phyloP scores from a whole-genome alignment of 371 early-diverging fungal species.

The Funneliformis caledonium region DNA sequence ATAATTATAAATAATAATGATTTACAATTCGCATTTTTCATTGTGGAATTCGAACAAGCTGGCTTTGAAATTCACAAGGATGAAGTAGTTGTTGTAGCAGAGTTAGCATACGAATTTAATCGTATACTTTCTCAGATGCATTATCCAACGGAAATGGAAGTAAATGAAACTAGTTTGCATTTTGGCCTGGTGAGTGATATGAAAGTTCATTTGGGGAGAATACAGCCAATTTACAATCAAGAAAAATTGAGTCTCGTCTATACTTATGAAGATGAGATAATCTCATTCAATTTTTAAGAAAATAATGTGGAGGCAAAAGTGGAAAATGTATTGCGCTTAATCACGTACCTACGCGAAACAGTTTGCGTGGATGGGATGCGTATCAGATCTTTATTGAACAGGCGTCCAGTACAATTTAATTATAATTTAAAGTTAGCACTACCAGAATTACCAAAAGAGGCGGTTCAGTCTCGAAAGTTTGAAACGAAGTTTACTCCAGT shows the following conservation, averaged over 20 bases:
- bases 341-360: background rate
- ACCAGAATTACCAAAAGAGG: constrained; percentile 1
- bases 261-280: background rate
- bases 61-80: constrained; percentile 39
- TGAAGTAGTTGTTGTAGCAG: constrained; percentile 37
- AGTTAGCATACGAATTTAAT: constrained; percentile 33
- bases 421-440: background rate
- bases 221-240: constrained; percentile 36
- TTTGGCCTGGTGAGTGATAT: constrained; percentile 27
- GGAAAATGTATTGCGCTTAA: background rate
- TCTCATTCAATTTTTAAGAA: background rate
- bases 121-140: constrained; percentile 29
- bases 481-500: too few relatives aligned
- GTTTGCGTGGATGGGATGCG: background rate
- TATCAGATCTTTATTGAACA: background rate
- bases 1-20: constrained; percentile 28
- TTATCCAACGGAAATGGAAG: constrained; percentile 30
- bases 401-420: background rate
- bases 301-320: background rate
- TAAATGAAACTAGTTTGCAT: constrained; percentile 37
- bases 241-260: constrained; percentile 28
- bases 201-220: constrained; percentile 24
- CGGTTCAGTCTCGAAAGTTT: background rate
- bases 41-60: constrained; percentile 31
- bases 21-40: constrained; percentile 37